Conservation (phyloP, 257 asterid genomes). For the Jacaranda copaia region DNA sequence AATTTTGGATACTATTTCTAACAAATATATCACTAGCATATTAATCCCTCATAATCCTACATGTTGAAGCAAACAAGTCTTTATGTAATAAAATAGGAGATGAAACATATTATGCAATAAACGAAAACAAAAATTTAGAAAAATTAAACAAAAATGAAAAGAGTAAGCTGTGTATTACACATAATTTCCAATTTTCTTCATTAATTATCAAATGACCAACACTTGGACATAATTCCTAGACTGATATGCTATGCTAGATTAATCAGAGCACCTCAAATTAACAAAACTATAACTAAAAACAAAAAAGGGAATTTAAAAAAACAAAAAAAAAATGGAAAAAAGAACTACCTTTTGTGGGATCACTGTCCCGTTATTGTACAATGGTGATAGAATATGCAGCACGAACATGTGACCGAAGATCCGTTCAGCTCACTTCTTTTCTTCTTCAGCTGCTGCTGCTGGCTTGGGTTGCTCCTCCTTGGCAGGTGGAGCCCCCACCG, state of each 20-base stretch:
- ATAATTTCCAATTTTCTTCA: not conserved
- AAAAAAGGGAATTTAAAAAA: not conserved
- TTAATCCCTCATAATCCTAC: no score
- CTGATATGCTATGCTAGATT: not conserved
- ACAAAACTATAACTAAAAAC: not conserved
- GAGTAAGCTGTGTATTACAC: not conserved
- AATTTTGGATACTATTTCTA: no score
- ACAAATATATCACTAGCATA: no score
- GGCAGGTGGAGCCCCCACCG: constrained; percentile 18
- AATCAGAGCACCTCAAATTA: not conserved
- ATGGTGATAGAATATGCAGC: not conserved
- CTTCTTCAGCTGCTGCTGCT: constrained; percentile 38
- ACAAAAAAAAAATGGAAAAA: not conserved
- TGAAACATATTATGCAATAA: not conserved
- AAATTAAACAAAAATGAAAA: not conserved
- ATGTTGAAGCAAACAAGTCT: no score
- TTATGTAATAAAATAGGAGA: no score
- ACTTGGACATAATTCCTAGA: not conserved
- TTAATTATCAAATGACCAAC: no score
- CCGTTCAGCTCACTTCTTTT: constrained; percentile 40
- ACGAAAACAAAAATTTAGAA: not conserved
- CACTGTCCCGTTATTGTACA: not conserved
- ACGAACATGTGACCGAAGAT: not conserved
- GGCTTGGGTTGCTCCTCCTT: constrained; percentile 51
- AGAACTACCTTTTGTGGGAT: no score